Evolutionary conservation across 176 grass and related monocot species (phyloP).

Genomic region (Phoenix roebelenii): DNA sequence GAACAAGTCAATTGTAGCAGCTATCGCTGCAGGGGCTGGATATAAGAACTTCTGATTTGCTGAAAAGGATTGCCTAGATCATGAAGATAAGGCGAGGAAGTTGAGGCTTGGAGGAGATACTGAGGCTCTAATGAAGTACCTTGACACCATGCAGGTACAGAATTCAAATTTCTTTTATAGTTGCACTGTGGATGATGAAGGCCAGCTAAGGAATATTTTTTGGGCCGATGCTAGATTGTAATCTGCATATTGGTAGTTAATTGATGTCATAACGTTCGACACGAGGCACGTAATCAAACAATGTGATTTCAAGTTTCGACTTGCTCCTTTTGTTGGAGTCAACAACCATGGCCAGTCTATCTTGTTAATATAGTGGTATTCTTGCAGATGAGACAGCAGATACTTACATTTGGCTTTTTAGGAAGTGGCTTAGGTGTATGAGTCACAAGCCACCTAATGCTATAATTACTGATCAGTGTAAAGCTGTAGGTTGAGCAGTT

Average conservation of each 20-base stretch:
- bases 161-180: slow-evolving; percentile 30
- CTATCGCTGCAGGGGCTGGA: not conserved
- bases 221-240: slow-evolving; percentile 21
- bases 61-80: too few species aligned
- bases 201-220: slow-evolving; percentile 21
- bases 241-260: slow-evolving; percentile 22
- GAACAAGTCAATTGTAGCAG: too few species aligned
- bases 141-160: slow-evolving; percentile 14
- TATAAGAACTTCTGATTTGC: too few species aligned
- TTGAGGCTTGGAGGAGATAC: slow-evolving; percentile 28
- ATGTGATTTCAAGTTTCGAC: not conserved
- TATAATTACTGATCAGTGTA: not conserved
- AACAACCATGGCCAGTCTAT: slow-evolving; percentile 3
- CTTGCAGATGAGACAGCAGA: not conserved
- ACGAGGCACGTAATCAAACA: not conserved
- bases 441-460: not conserved
- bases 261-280: slow-evolving; percentile 27
- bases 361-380: slow-evolving; percentile 1
- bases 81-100: slow-evolving; percentile 26
- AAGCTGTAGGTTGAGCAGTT: not conserved
- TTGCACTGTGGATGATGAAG: slow-evolving; percentile 23
- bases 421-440: slow-evolving; percentile 2
- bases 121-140: slow-evolving; percentile 24
- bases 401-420: not conserved
- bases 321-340: slow-evolving; percentile 1